Evolutionary conservation across 208 protist genomes (phyloP).

Genomic region (Leishmania turanica): DNA sequence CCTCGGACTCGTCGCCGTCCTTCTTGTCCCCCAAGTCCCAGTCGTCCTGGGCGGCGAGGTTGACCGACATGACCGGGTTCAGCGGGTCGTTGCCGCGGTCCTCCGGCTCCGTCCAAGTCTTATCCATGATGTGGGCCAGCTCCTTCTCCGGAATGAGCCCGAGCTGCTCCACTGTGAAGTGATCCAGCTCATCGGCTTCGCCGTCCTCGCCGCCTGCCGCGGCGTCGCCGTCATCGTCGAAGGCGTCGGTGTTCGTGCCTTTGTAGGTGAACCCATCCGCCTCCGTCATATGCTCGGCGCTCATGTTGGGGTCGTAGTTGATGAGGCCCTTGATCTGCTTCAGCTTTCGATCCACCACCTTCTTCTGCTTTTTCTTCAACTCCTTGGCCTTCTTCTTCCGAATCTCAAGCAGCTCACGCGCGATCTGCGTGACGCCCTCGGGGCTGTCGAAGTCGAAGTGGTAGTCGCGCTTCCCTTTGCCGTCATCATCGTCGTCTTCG

Average conservation of each 20-base stretch:
- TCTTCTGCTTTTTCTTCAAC: slow-evolving; percentile 94
- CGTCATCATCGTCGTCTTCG: slow-evolving; percentile 30
- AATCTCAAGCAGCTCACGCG: slow-evolving; percentile 83
- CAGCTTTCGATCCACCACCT: slow-evolving; percentile 91
- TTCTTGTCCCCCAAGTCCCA: slow-evolving; percentile 76
- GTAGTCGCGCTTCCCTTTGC: slow-evolving; percentile 34
- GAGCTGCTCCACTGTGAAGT: slow-evolving; percentile 81
- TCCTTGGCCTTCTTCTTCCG: slow-evolving; percentile 86
- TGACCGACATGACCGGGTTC: slow-evolving; percentile 79
- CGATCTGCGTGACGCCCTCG: slow-evolving; percentile 82
- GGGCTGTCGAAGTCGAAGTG: slow-evolving; percentile 81
- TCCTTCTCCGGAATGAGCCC: slow-evolving; percentile 62
- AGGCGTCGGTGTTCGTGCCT: slow-evolving; percentile 22
- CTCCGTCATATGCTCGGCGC: slow-evolving; percentile 74
- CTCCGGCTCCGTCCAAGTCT: slow-evolving; percentile 39
- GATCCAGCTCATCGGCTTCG: slow-evolving; percentile 52
- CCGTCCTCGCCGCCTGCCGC: slow-evolving; percentile 7
- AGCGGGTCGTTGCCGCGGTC: slow-evolving; percentile 70
- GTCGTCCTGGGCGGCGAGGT: slow-evolving; percentile 80
- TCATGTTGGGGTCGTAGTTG: slow-evolving; percentile 90
- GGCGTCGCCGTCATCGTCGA: slow-evolving; percentile 25
- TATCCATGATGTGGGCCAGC: slow-evolving; percentile 65
- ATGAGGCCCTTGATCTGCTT: slow-evolving; percentile 93
- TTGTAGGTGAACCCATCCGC: slow-evolving; percentile 56
- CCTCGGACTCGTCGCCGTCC: slow-evolving; percentile 29